Evolutionary conservation across 129 eudicot genomes (phyloP).

Genomic region (Erigeron canadensis): DNA sequence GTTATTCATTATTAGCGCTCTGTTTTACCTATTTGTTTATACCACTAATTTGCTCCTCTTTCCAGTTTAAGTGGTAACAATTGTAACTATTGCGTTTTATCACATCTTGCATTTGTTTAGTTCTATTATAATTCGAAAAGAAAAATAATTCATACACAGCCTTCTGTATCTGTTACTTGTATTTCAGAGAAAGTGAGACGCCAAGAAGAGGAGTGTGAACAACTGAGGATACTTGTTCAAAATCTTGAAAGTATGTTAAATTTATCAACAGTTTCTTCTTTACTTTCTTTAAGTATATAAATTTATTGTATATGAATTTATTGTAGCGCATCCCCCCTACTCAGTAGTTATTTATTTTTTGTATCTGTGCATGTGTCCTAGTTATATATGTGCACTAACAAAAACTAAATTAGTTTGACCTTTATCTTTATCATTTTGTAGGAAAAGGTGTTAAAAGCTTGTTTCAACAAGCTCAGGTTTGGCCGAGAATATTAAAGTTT

Average conservation of each 20-base stretch:
- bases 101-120: background rate
- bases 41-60: background rate
- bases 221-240: slow-evolving; percentile 71
- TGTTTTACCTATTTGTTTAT: background rate
- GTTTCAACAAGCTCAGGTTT: slow-evolving; percentile 12
- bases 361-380: background rate
- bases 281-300: background rate
- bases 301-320: background rate
- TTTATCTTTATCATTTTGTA: slow-evolving; percentile 1
- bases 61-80: slow-evolving; percentile 5
- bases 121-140: background rate
- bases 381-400: background rate
- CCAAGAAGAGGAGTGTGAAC: slow-evolving; percentile 58
- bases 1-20: background rate
- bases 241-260: slow-evolving; percentile 58
- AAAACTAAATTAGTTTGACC: background rate
- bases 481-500: background rate
- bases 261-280: background rate
- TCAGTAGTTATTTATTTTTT: background rate
- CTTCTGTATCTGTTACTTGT: slow-evolving; percentile 25
- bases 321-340: background rate
- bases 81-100: background rate
- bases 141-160: slow-evolving; percentile 8
- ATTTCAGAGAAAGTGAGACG: slow-evolving; percentile 68
- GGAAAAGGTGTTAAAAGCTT: slow-evolving; percentile 12